Evolutionary conservation across 257 asterid genomes (phyloP).

Genomic region (Solanum gandarillasii): DNA sequence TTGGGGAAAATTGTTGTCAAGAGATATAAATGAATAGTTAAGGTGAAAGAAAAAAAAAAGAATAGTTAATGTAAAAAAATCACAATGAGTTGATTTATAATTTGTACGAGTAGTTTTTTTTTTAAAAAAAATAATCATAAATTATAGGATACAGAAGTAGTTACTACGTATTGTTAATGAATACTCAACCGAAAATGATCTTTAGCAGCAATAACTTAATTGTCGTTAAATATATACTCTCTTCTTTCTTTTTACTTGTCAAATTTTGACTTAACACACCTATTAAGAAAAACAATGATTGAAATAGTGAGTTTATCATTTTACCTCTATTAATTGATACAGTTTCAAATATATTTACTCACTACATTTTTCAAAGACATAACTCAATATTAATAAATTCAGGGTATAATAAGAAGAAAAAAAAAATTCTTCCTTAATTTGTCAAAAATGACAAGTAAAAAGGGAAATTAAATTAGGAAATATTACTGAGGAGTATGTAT

Average conservation of each 20-base stretch:
- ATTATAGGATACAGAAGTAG: not conserved
- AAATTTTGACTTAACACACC: too few relatives aligned
- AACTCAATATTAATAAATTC: too few relatives aligned
- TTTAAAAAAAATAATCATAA: not conserved
- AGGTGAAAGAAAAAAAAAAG: not conserved
- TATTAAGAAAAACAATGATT: too few relatives aligned
- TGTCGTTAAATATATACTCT: too few relatives aligned
- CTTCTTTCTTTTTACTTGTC: too few relatives aligned
- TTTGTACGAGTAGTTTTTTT: not conserved
- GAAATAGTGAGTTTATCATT: too few relatives aligned
- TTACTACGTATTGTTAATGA: not conserved
- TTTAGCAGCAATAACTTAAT: too few relatives aligned
- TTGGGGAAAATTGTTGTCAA: not conserved
- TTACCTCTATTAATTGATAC: too few relatives aligned
- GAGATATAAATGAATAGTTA: not conserved
- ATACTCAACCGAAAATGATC: too few relatives aligned
- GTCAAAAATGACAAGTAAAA: too few relatives aligned
- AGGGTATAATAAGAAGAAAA: not conserved
- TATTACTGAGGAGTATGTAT: not conserved
- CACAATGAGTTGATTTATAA: not conserved
- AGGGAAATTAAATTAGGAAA: too few relatives aligned
- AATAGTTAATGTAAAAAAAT: not conserved
- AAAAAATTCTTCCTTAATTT: too few relatives aligned
- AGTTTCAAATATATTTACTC: not conserved
- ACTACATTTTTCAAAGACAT: not conserved